phyloP scores from a whole-genome alignment of 2,329 filamentous ascomycete species.

The Paecilomyces fulvus region DNA sequence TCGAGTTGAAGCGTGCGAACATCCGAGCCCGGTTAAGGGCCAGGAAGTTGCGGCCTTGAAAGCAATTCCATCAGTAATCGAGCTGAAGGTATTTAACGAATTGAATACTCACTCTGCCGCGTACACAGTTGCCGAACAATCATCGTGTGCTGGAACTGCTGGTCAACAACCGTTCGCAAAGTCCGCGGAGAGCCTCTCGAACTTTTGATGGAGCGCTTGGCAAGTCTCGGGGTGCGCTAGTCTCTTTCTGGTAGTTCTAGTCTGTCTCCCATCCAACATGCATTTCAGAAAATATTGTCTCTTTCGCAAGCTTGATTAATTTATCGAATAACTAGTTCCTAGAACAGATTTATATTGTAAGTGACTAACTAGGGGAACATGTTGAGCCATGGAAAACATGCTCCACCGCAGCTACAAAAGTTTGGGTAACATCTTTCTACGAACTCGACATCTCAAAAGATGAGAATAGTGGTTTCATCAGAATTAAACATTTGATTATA shows the following conservation, averaged over 20 bases:
- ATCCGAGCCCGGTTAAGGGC: constrained; percentile 23
- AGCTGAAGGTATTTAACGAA: neutral
- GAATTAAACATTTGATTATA: too few species aligned
- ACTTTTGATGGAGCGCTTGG: constrained; percentile 1
- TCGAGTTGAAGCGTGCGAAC: constrained; percentile 26
- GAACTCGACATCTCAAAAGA: neutral
- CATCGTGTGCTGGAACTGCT: constrained; percentile 20
- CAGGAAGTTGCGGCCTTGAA: constrained; percentile 29
- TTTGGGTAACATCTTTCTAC: neutral
- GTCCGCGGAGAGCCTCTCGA: constrained; percentile 1
- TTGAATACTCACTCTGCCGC: constrained; percentile 30
- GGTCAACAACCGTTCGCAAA: constrained; percentile 5
- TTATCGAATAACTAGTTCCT: too few species aligned
- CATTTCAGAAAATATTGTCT: neutral
- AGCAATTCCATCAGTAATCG: constrained; percentile 9
- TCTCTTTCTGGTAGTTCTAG: neutral
- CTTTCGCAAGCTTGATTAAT: too few species aligned
- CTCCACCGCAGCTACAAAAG: neutral
- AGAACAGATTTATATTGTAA: too few species aligned
- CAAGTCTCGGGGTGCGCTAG: neutral
- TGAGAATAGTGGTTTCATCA: neutral
- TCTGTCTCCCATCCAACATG: neutral
- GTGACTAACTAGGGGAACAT: too few species aligned
- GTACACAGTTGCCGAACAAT: constrained; percentile 32
- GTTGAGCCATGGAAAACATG: neutral